A percentile compares a stretch with the other conserved stretches of the same genome.
Conservation (phyloP, 192 early-diverging fungal genomes). For the Fimicolochytrium jonesii region DNA sequence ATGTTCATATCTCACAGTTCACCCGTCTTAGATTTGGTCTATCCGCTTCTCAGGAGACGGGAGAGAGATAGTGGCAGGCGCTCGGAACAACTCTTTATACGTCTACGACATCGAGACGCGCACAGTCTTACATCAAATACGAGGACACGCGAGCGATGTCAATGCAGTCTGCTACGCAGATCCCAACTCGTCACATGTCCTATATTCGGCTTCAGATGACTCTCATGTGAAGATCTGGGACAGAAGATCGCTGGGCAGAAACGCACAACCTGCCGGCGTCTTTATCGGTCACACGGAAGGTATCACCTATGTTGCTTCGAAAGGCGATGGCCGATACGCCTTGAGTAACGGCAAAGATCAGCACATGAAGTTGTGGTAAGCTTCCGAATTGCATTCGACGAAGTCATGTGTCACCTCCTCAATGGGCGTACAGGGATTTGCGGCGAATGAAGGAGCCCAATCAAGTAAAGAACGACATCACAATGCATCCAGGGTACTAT, state of each 20-base stretch:
- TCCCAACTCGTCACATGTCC: constrained; percentile 43
- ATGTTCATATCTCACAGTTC: no score
- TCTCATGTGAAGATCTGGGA: constrained; percentile 42
- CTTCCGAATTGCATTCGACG: no score
- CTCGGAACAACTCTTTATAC: constrained; percentile 9
- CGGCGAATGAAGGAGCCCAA: constrained; percentile 30
- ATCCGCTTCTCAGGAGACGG: constrained; percentile 58
- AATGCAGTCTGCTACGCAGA: constrained; percentile 46
- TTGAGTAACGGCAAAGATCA: constrained; percentile 73
- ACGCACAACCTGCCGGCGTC: constrained; percentile 48
- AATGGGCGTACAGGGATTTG: no score
- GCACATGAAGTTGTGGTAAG: constrained; percentile 53
- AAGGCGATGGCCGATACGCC: constrained; percentile 61
- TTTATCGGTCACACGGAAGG: constrained; percentile 69
- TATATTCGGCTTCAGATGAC: constrained; percentile 63
- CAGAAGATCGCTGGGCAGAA: constrained; percentile 50
- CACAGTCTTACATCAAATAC: constrained; percentile 42
- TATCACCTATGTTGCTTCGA: constrained; percentile 60
- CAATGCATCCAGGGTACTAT: constrained; percentile 7
- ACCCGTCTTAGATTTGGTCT: constrained; percentile 52
- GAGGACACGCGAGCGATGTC: constrained; percentile 62
- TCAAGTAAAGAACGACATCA: constrained; percentile 3
- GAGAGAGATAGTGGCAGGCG: constrained; percentile 59
- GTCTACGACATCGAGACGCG: constrained; percentile 59
- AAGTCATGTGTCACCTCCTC: no score